Percentiles rank a stretch among this genome's conserved stretches.
phyloP scores from a whole-genome alignment of 805 yeast species.

The Candida golubevii region DNA sequence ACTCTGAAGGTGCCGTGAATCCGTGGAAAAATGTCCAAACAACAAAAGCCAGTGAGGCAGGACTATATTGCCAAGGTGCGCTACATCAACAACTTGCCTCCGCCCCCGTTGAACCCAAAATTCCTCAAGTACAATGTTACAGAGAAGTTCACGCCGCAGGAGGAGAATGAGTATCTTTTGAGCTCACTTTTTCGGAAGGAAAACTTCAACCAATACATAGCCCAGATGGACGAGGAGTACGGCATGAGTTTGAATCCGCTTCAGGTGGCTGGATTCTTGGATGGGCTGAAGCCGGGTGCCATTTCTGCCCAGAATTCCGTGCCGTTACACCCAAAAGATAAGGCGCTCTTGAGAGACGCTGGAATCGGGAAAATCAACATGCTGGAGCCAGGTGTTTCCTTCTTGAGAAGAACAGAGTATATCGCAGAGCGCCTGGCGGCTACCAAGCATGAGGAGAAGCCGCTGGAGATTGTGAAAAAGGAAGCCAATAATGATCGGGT shows the following conservation, averaged over 20 bases:
- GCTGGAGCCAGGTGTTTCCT: slow-evolving; percentile 57
- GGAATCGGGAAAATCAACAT: slow-evolving; percentile 43
- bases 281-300: slow-evolving; percentile 48
- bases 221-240: slow-evolving; percentile 51
- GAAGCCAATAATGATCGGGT: slow-evolving; percentile 23
- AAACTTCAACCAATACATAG: slow-evolving; percentile 59
- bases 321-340: slow-evolving; percentile 73
- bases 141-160: slow-evolving; percentile 30
- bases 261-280: slow-evolving; percentile 62
- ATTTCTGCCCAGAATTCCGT: slow-evolving; percentile 30
- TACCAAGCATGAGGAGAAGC: slow-evolving; percentile 26
- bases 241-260: slow-evolving; percentile 79
- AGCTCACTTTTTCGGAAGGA: slow-evolving; percentile 72
- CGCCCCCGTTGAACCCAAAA: slow-evolving; percentile 90
- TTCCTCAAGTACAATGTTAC: slow-evolving; percentile 53
- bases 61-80: slow-evolving; percentile 79
- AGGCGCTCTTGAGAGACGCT: slow-evolving; percentile 76
- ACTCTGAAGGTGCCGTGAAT: no score
- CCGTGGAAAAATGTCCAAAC: slow-evolving; percentile 21
- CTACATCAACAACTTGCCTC: slow-evolving; percentile 83
- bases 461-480: slow-evolving; percentile 3
- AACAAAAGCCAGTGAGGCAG: slow-evolving; percentile 48
- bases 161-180: slow-evolving; percentile 48
- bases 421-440: slow-evolving; percentile 57
- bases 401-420: slow-evolving; percentile 92